Conservation (phyloP, 2,329 filamentous ascomycete genomes). For the Ustulina deusta region DNA sequence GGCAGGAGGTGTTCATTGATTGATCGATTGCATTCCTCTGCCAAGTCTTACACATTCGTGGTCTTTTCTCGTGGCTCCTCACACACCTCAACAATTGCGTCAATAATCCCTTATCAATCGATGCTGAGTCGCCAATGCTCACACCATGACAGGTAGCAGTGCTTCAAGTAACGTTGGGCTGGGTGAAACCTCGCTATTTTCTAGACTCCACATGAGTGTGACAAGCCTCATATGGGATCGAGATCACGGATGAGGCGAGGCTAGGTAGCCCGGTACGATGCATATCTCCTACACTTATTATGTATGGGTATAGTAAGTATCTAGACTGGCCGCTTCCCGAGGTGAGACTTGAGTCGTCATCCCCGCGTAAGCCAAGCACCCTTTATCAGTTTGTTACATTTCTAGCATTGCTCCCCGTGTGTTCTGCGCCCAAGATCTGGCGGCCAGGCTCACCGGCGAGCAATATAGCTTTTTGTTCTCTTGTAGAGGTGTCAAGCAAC, state of each 20-base stretch:
- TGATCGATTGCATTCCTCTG: neutral
- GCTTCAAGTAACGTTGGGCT: neutral
- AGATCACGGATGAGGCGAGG: neutral
- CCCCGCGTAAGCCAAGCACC: slow-evolving; percentile 14
- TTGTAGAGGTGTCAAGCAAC: neutral
- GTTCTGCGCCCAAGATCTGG: neutral
- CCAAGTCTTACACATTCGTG: neutral
- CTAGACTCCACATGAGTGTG: slow-evolving; percentile 1
- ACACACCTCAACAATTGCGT: slow-evolving; percentile 11
- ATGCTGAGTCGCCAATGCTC: slow-evolving; percentile 13
- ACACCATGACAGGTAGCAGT: slow-evolving; percentile 3
- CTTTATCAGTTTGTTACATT: neutral
- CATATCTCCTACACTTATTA: neutral
- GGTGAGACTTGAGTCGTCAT: slow-evolving; percentile 29
- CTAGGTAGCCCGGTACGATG: neutral
- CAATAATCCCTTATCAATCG: slow-evolving; percentile 17
- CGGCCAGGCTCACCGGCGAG: slow-evolving; percentile 11
- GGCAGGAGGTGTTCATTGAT: neutral
- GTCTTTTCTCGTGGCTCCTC: slow-evolving; percentile 2
- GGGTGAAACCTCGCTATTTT: neutral
- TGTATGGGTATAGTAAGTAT: neutral
- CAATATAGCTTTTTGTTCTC: neutral
- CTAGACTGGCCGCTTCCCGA: slow-evolving; percentile 25
- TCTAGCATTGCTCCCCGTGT: slow-evolving; percentile 10
- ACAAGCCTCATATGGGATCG: neutral